Evolutionary conservation across 495 filamentous ascomycete genomes (phyloP), one percentile per base, ranked within the genome.

Genomic region (Glutinoglossum americanum): DNA sequence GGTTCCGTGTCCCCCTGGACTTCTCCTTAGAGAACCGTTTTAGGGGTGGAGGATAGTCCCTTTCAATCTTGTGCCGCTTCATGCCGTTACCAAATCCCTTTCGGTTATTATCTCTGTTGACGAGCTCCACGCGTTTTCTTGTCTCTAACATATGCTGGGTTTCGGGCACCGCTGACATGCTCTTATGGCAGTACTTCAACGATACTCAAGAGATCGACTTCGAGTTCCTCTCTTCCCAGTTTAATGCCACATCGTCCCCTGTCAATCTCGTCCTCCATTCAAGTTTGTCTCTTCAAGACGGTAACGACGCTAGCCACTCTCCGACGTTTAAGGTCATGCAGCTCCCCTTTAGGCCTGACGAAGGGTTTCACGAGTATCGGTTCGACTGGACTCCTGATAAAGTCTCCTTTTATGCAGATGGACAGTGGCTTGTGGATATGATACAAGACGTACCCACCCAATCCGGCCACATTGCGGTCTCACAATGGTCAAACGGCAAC

Each of bases 201-300:
- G 78, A 89, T 65, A 82, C 80, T 3, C 82, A 85, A 65, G 84
- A 89, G 61, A 85, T 87, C 60, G 84, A 89, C 65, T 78, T 89
- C 66, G 84, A 88, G 60, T 80, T 84, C 64, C 73, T 88, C 17
- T 81, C 80, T 26, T 65, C 70, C 6, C 72, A 85, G 55, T 80
- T 80, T 56, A 61, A 60, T 45, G 17, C 54, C 8, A 53, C 51
- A 17, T 51, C 55, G 60, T 70, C 76, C 59, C 80, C 79, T 0
- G 69, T 89, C 30, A 85, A 88, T 63, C 76, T 89, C 3, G 83
- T 88, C 1, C 66, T 87, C 21, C 83, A 88, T 65, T 80, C 82
- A 0, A 66, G 74, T 17, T 68, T 73, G 39, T 77, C 81, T 0
- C 71, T 71, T 5, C 44, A 66, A 17, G 64, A 69, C 11, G 80